Conservation (phyloP, 2,329 filamentous ascomycete genomes). For the Scedosporium minutisporum region DNA sequence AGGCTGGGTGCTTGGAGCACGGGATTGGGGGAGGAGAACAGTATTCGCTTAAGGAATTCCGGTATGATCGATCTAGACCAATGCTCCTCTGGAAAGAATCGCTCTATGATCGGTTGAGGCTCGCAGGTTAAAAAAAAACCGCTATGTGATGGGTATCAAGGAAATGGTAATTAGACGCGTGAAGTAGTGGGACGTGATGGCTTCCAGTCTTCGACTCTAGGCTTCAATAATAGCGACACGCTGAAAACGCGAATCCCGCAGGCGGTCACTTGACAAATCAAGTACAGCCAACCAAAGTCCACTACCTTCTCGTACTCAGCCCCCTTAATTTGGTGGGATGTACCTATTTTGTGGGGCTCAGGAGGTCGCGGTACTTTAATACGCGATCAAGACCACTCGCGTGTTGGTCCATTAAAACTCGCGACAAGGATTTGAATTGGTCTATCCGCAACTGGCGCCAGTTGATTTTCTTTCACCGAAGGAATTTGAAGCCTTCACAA, state of each 20-base stretch:
- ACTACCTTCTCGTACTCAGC: not conserved
- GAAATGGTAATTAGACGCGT: not conserved
- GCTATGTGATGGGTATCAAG: not conserved
- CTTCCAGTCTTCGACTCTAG: slow-evolving; percentile 9
- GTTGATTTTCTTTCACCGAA: not conserved
- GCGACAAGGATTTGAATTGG: not conserved
- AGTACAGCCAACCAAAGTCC: not conserved
- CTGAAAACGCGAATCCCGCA: slow-evolving; percentile 25
- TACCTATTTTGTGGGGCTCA: not conserved
- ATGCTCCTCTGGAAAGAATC: not conserved
- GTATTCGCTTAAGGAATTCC: not conserved
- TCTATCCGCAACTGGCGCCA: not conserved
- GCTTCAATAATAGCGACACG: slow-evolving; percentile 9
- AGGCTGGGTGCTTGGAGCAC: slow-evolving; percentile 1
- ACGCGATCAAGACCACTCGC: not conserved
- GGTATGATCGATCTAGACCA: too few relatives aligned
- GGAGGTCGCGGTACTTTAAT: not conserved
- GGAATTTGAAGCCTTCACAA: not conserved
- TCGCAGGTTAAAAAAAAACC: not conserved
- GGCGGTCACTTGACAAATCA: slow-evolving; percentile 23
- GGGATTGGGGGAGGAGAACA: not conserved
- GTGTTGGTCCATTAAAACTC: not conserved
- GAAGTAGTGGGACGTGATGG: slow-evolving; percentile 8
- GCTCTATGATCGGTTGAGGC: too few relatives aligned
- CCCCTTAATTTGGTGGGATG: not conserved